phyloP scores from a whole-genome alignment of 495 filamentous ascomycete species.

The Hypoxylon rickii region DNA sequence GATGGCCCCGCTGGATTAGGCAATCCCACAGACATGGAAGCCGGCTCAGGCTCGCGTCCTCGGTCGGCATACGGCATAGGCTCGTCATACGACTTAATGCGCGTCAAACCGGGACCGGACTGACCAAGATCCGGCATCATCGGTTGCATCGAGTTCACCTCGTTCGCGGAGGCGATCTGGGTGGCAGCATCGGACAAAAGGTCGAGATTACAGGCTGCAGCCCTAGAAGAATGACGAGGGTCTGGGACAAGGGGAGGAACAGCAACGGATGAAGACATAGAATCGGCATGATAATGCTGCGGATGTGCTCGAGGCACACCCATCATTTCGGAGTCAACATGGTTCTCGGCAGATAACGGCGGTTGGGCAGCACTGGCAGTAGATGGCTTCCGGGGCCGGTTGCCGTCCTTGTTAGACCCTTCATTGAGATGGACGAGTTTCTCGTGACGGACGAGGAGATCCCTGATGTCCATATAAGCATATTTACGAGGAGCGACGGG shows the following conservation, averaged over 20 bases:
- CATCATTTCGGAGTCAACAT: slow-evolving; percentile 51
- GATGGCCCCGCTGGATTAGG: slow-evolving; percentile 44
- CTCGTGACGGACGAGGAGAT: slow-evolving; percentile 73
- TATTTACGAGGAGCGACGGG: slow-evolving; percentile 36
- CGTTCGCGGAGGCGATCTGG: slow-evolving; percentile 53
- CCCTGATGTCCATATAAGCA: slow-evolving; percentile 64
- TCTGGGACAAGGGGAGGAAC: slow-evolving; percentile 46
- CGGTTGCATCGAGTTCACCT: slow-evolving; percentile 53
- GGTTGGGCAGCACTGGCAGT: slow-evolving; percentile 43
- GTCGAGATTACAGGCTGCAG: slow-evolving; percentile 57
- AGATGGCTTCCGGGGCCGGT: slow-evolving; percentile 52
- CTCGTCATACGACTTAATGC: slow-evolving; percentile 54
- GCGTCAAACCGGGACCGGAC: slow-evolving; percentile 41
- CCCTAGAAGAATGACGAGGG: slow-evolving; percentile 46
- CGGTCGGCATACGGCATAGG: slow-evolving; percentile 49
- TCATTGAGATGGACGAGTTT: slow-evolving; percentile 74
- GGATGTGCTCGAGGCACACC: slow-evolving; percentile 42
- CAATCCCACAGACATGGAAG: slow-evolving; percentile 45
- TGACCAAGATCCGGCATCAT: slow-evolving; percentile 51
- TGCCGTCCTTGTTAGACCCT: slow-evolving; percentile 52
- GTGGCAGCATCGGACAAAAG: slow-evolving; percentile 57
- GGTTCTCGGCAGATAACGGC: slow-evolving; percentile 44
- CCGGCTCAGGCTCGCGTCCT: slow-evolving; percentile 46
- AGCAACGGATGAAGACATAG: slow-evolving; percentile 43
- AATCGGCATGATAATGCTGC: slow-evolving; percentile 45